Base-by-base conservation (phyloP, 2,329 filamentous ascomycete species). In the Alternaria brassicae region DNA sequence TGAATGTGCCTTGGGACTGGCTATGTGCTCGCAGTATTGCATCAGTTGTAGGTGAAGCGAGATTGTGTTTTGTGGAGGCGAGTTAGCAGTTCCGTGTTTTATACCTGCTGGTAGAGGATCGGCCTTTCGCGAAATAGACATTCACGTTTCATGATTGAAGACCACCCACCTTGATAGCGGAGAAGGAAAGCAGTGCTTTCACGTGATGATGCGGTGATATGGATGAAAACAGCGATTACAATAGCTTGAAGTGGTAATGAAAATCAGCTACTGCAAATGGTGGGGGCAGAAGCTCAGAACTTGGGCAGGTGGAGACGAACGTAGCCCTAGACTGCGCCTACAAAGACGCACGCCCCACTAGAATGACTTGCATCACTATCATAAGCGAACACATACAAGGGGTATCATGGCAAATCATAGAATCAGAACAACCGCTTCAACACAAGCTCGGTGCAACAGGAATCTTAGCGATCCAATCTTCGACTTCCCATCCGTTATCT, bases 391-490 rank as follows among this genome's bases (percentile, higher is more conserved):
- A 17, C 28, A 34, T 19, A 23, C 12, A 9, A n/a, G 12, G 44
- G 44, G 28, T 47, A 47, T 47, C 44, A 23, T 10, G 13, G n/a
- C 21, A 19, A 34, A 15, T 9, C 41, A 34, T 15, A 23, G 4
- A 21, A 6, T 28, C 2, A 34, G 4, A 21, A 47, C 19, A 2
- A 30, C 9, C 0, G 19, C 12, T 30, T 45, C 36, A 19, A 3
- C n/a, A 45, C 3, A 13, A 6, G 6, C 21, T 36, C 2, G 65
- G 67, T 7, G 72, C 53, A 2, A 70, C 51, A 0, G 73, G 72
- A 8, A 75, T 74, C 40, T 63, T 55, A n/a, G 58, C 57, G 3
- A 76, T 60, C 74, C 75, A 77, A 0, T 62, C 54, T 27, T 67
- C 66, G 1, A 70, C 13, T 13, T 70, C 62, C 68, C 69, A 71